Percentiles rank a stretch among this genome's conserved stretches.
phyloP scores from a whole-genome alignment of 768 basidiomycete genomes.

The Lactarius psammicola region DNA sequence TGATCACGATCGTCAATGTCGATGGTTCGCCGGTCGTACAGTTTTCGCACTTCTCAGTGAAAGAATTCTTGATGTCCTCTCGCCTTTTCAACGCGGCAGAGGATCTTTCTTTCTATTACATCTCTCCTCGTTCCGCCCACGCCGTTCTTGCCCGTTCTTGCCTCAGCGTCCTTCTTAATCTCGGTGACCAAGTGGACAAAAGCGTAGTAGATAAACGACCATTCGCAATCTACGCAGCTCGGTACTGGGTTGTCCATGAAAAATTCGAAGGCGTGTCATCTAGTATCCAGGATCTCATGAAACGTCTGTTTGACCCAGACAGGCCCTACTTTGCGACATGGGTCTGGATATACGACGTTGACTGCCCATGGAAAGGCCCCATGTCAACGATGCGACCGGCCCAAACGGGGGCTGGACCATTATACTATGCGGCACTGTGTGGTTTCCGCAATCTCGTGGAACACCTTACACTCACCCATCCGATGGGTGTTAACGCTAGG shows the following conservation, averaged over 20 bases:
- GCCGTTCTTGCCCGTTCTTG: neutral
- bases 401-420: neutral
- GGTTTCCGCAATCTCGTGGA: slow-evolving; percentile 3
- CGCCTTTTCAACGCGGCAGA: neutral
- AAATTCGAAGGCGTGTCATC: neutral
- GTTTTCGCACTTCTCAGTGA: slow-evolving; percentile 16
- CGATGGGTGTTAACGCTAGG: neutral
- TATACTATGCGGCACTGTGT: slow-evolving; percentile 12
- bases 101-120: neutral
- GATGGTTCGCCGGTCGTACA: neutral
- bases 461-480: neutral
- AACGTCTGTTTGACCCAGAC: neutral
- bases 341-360: slow-evolving; percentile 7
- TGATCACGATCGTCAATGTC: neutral
- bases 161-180: slow-evolving; percentile 8
- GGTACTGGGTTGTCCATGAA: slow-evolving; percentile 6
- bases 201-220: neutral
- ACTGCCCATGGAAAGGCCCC: neutral
- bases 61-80: slow-evolving; percentile 12
- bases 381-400: neutral
- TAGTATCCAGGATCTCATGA: neutral
- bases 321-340: slow-evolving; percentile 8
- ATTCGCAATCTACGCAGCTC: slow-evolving; percentile 11
- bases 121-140: slow-evolving; percentile 2
- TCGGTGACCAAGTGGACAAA: neutral